Evolutionary conservation across 179 eudicot species (phyloP), one percentile per base, ranked within the genome.

Genomic region (Amaranthus tricolor): DNA sequence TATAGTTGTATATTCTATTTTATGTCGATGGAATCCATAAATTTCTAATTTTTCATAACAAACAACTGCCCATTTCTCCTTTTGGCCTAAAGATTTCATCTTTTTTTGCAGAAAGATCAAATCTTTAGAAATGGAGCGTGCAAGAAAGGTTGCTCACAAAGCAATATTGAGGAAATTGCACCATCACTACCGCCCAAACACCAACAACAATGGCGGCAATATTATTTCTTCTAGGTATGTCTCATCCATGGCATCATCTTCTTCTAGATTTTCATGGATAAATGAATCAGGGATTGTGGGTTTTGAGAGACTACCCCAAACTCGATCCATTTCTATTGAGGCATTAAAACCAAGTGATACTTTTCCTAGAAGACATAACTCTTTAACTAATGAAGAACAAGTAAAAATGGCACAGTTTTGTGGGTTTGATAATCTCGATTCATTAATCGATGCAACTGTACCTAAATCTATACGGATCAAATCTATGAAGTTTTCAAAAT

Each of bases 301-400:
- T 45, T 66, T 45, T 75, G 75, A 79, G 50, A 17, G 65, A 54
- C 69, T 62, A 16, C 43, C 47, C 10, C 90, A 83, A 71, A 81
- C 65, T 66, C 77, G 98, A 74, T 88, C 90, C 20, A 84, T 94
- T 11, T 86, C 94, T 1, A 85, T 92, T 20, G 91, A 89, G 4
- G 86, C 98, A 58, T 66, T 94, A 66, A 89, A 90, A 75, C 90
- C 90, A 0, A 90, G 91, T 78, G 98, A 94, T 80, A 94, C 90
- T 45, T 94, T 94, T 40, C 73, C 98, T 7, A 90, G 97, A 52
- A 83, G 98, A 59, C 98, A 94, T 65, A 94, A 94, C 87, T 94
- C 98, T 0, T 87, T 96, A 68, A 88, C 92, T 76, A 89, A 89
- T 0, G 98, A 86, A 0, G 96, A 92, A 20, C 88, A 86, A 63